These are phyloP conservation scores for Theobroma grandiflorum DNA, from an alignment of 441 rosid species.

Conservation along the genomic window DNA sequence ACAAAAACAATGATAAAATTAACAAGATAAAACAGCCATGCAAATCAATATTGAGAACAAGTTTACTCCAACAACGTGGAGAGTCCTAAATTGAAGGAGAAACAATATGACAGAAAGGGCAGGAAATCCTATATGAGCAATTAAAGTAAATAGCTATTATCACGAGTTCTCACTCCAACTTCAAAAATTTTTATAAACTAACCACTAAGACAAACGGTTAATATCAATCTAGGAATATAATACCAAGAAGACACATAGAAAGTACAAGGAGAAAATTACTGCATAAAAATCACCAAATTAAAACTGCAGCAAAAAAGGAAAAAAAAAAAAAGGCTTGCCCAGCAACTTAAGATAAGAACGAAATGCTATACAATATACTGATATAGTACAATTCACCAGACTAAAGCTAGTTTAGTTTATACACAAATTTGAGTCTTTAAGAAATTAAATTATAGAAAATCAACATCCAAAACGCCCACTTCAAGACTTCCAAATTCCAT, in stretches of 20 bases:
- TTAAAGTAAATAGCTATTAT: constrained; percentile 16
- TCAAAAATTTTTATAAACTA: constrained; percentile 18
- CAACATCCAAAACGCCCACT: not conserved
- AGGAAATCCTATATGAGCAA: constrained; percentile 13
- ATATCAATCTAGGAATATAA: constrained; percentile 14
- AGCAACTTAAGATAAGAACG: constrained; percentile 16
- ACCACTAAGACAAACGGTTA: constrained; percentile 23
- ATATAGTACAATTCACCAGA: not conserved
- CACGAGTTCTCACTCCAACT: constrained; percentile 19
- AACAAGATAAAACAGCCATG: constrained; percentile 5
- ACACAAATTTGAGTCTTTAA: constrained; percentile 7
- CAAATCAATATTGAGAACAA: not conserved
- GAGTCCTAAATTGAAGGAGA: constrained; percentile 18
- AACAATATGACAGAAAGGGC: not conserved
- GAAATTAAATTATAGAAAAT: not conserved
- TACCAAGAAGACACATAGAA: constrained; percentile 19
- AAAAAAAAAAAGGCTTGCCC: not conserved
- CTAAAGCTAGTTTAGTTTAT: constrained; percentile 8
- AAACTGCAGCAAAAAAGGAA: not conserved
- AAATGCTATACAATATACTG: not conserved
- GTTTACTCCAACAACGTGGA: constrained; percentile 3
- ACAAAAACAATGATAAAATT: constrained; percentile 22
- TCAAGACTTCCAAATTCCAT: not conserved
- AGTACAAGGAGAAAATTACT: not conserved
- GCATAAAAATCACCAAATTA: not conserved